Base-by-base conservation (phyloP, 352 stramenopile species). In the Lagenidium giganteum region DNA sequence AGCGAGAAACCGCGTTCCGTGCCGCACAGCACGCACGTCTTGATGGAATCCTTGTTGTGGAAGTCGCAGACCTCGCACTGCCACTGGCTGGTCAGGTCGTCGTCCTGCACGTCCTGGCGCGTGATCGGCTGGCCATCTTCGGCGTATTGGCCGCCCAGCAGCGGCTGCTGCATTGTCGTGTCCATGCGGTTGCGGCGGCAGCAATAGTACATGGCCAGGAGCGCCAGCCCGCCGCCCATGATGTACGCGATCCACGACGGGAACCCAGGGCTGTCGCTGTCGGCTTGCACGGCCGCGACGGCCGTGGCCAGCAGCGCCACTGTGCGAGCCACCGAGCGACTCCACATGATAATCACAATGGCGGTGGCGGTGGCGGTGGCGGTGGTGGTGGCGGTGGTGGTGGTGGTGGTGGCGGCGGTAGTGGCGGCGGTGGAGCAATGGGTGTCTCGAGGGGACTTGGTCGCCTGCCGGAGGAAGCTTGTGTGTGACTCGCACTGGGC, bases 171-270 rank as follows among this genome's bases (percentile, higher is more conserved):
- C 25, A 93, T 57, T 47, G 83, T 91, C 56, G 91, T 78, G 42
- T 93, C 81, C 45, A 93, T 91, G 44, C 81, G 74, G 42, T 75
- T 71, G 42, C 78, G 78, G 31, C 81, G 81, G 43, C 81, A 93
- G 67, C 81, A 93, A 46, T 93, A 93, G 67, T 93, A 93, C 21
- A 91, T 64, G 49, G 91, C 89, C 53, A 93, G 91, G 34, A 93
- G 67, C 45, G 91, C 65, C 41, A 93, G 55, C 26, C 91, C 49
- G 1, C 78, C 81, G 44, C 81, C 81, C 11, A 78, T 93, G 25
- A 90, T 70, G 61, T 90, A 93, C 33, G 81, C 81, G 18, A 93
- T 62, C 81, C 81, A 93, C 22, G 76, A 77, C 13, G 81, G 78
- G 8, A 91, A 59, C 45, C 61, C 68, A 29, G 40, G 32, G 23